Conservation (phyloP, 192 early-diverging fungal genomes). For the Cladochytrium replicatum region DNA sequence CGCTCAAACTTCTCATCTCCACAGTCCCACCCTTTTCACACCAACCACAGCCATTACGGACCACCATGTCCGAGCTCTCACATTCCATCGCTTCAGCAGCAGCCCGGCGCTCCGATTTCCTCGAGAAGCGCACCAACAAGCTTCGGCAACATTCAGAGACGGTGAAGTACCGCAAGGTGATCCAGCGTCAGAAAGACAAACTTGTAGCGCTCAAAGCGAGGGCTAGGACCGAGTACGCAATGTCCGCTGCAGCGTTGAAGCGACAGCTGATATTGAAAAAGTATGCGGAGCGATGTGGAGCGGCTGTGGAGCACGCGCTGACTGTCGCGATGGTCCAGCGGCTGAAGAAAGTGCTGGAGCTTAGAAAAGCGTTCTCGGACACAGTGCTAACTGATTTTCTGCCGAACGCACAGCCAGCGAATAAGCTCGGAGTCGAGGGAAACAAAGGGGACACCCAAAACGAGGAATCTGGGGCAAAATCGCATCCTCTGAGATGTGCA, state of each 20-base stretch:
- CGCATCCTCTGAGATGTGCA: too few relatives aligned
- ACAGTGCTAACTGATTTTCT: too few relatives aligned
- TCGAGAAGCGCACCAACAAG: slow-evolving; percentile 18
- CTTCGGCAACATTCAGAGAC: slow-evolving; percentile 18
- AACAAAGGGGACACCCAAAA: too few relatives aligned
- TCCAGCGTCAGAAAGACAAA: slow-evolving; percentile 26
- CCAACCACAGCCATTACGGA: too few relatives aligned
- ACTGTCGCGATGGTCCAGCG: slow-evolving; percentile 27
- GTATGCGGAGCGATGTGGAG: slow-evolving; percentile 21
- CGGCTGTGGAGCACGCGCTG: slow-evolving; percentile 26
- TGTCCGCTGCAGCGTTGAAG: slow-evolving; percentile 28
- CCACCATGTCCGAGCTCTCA: too few relatives aligned
- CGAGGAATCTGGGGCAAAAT: too few relatives aligned
- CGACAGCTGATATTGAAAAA: slow-evolving; percentile 22
- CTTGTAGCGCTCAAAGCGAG: slow-evolving; percentile 20
- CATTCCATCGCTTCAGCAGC: too few relatives aligned
- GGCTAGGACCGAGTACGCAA: slow-evolving; percentile 28
- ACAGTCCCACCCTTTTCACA: too few relatives aligned
- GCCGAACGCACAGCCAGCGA: too few relatives aligned
- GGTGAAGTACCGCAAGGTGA: slow-evolving; percentile 21
- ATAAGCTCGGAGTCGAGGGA: too few relatives aligned
- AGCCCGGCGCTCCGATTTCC: too few relatives aligned
- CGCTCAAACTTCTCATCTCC: too few relatives aligned
- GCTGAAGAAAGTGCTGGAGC: slow-evolving; percentile 26
- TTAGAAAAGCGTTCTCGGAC: slow-evolving; percentile 29